Base-by-base conservation (phyloP, 495 filamentous ascomycete species). In the Annulohypoxylon nitens region DNA sequence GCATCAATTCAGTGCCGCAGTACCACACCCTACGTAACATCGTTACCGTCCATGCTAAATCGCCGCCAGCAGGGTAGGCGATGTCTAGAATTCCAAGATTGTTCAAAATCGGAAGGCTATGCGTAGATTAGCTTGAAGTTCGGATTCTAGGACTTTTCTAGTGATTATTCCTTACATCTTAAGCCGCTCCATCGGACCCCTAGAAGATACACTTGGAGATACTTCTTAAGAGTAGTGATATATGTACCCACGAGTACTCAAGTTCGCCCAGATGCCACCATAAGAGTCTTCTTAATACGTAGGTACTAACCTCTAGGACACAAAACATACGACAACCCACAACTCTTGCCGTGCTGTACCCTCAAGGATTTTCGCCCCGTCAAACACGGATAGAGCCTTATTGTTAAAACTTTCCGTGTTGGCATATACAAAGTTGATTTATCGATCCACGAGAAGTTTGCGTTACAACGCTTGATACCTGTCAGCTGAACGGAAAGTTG, bases 1-100 rank as follows among this genome's bases (percentile, higher is more conserved):
- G 58, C 58, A 62, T 37, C 66, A 62, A 61, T 62, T 4, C 43
- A 36, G n/a, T 36, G 14, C 26, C 20, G 37, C 57, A 37, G 57
- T 23, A 43, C 20, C 34, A 20, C 30, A 26, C 26, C 10, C 57
- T 60, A 43, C 2, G 57, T 62, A 30, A 41, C 58, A 69, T 53
- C 48, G 61, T 61, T 69, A 12, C 58, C 53, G 14, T 51, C 39
- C 43, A 61, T 54, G 30, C 33, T 34, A 30, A 47, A 14, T 34
- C n/a, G 47, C 37, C 69, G 34, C 14, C 50, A 41, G 41, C 51
- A 30, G 61, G 48, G 54, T 39, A 39, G 11, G 36, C 36, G 41
- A 66, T 50, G 18, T 14, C 47, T 30, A 54, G 41, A 36, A 43
- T 10, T 14, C 37, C 48, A 48, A 37, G 30, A 57, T 66, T 61